Evolutionary conservation across 768 basidiomycete genomes (phyloP).

Genomic region (Phylloporus sp.): DNA sequence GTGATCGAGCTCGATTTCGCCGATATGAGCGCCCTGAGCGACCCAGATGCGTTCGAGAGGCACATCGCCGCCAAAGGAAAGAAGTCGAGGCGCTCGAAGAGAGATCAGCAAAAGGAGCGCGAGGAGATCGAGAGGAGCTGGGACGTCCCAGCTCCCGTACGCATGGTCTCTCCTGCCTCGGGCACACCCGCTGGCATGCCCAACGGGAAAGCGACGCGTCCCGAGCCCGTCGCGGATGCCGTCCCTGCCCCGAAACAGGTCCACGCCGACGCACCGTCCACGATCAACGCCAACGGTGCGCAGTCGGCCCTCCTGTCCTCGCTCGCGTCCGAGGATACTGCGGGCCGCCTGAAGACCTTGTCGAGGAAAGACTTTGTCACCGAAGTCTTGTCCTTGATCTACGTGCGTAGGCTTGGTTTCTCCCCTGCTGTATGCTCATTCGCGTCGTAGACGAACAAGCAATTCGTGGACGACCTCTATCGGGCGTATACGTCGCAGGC

Average conservation of each 20-base stretch:
- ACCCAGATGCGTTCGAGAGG: constrained; percentile 52
- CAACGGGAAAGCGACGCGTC: constrained; percentile 25
- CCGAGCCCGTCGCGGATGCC: constrained; percentile 1
- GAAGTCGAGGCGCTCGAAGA: constrained; percentile 27
- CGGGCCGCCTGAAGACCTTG: constrained; percentile 22
- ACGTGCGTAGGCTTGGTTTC: no score
- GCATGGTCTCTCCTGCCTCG: constrained; percentile 14
- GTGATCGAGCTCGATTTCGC: constrained; percentile 73
- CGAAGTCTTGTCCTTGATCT: constrained; percentile 56
- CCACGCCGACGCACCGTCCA: background rate
- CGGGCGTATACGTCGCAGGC: constrained; percentile 40
- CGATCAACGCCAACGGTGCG: constrained; percentile 17
- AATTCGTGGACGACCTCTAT: constrained; percentile 60
- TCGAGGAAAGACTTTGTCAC: constrained; percentile 55
- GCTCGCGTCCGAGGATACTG: constrained; percentile 16
- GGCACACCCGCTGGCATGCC: constrained; percentile 6
- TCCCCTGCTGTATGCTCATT: background rate
- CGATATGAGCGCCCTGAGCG: constrained; percentile 68
- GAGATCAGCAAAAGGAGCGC: constrained; percentile 35
- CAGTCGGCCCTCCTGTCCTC: constrained; percentile 25
- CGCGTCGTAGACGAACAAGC: constrained; percentile 50
- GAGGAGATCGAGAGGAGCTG: constrained; percentile 57
- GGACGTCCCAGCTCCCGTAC: constrained; percentile 44
- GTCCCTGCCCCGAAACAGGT: constrained; percentile 1
- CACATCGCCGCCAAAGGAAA: constrained; percentile 22